Conservation (phyloP, 2,329 filamentous ascomycete genomes). For the Diaporthe sp. region DNA sequence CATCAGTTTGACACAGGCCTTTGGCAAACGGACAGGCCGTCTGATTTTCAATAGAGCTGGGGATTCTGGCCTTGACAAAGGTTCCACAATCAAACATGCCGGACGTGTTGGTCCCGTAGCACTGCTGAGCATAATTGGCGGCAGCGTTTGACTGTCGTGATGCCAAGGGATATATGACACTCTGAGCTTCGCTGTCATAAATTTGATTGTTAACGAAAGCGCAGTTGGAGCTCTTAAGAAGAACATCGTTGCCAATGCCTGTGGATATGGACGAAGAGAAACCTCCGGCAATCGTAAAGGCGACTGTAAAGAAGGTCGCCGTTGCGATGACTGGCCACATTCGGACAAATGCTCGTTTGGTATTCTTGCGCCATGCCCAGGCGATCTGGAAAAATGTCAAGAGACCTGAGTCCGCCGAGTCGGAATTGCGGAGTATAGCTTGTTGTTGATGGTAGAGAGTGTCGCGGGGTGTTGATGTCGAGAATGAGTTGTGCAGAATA, state of each 20-base stretch:
- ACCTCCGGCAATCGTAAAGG: constrained; percentile 30
- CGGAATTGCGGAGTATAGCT: constrained; percentile 31
- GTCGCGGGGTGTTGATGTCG: constrained; percentile 43
- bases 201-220: neutral
- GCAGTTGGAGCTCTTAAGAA: constrained; percentile 37
- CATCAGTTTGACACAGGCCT: constrained; percentile 36
- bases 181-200: neutral
- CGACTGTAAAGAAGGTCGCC: neutral
- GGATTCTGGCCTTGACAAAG: constrained; percentile 1
- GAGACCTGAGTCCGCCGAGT: neutral
- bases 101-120: constrained; percentile 40
- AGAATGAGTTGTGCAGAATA: constrained; percentile 43
- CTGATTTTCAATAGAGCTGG: constrained; percentile 12
- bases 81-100: constrained; percentile 27
- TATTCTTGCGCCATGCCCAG: constrained; percentile 14
- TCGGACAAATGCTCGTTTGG: neutral
- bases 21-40: constrained; percentile 44
- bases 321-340: neutral
- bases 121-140: constrained; percentile 42
- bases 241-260: constrained; percentile 22
- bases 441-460: constrained; percentile 49
- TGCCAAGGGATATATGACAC: neutral
- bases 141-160: neutral
- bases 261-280: constrained; percentile 28
- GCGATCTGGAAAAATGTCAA: neutral